Conservation (phyloP, 2,329 filamentous ascomycete species). For the Cytospora mali region DNA sequence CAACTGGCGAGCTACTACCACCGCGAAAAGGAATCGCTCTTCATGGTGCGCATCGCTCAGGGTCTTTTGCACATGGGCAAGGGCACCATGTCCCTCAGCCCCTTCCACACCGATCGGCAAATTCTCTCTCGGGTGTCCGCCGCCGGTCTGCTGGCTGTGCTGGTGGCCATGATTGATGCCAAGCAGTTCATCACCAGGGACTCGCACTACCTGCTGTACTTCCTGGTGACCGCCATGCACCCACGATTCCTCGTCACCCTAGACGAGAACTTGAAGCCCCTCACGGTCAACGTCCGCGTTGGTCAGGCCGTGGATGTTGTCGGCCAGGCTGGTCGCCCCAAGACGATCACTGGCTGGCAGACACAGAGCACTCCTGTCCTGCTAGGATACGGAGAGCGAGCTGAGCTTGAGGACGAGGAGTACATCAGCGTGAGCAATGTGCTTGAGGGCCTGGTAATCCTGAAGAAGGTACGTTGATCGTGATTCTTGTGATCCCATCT, state of each 20-base stretch:
- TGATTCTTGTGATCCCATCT: too few species aligned
- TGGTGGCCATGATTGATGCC: conserved; percentile 92
- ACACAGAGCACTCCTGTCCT: conserved; percentile 98
- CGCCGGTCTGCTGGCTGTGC: conserved; percentile 84
- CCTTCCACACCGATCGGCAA: conserved; percentile 99
- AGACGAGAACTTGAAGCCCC: conserved; percentile 89
- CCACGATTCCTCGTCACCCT: conserved; percentile 95
- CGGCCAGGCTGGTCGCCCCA: conserved; percentile 92
- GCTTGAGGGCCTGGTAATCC: conserved; percentile 91
- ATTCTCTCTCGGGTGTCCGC: conserved; percentile 90
- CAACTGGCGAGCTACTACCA: conserved; percentile 98
- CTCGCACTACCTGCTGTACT: conserved; percentile 94
- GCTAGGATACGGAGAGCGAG: conserved; percentile 90
- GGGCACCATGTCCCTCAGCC: conserved; percentile 91
- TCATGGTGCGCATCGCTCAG: conserved; percentile 99
- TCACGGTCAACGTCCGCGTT: conserved; percentile 94
- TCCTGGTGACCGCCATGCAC: conserved; percentile 94
- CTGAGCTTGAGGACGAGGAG: conserved; percentile 96
- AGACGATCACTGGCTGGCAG: conserved; percentile 99
- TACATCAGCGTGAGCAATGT: conserved; percentile 91
- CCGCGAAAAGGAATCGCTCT: conserved; percentile 90
- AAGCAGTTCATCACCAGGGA: conserved; percentile 75
- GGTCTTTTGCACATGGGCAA: conserved; percentile 99
- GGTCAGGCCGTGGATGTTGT: conserved; percentile 98
- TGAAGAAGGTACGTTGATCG: conserved; percentile 79